Conservation (phyloP, 2,329 filamentous ascomycete species). For the Claviceps sp. region DNA sequence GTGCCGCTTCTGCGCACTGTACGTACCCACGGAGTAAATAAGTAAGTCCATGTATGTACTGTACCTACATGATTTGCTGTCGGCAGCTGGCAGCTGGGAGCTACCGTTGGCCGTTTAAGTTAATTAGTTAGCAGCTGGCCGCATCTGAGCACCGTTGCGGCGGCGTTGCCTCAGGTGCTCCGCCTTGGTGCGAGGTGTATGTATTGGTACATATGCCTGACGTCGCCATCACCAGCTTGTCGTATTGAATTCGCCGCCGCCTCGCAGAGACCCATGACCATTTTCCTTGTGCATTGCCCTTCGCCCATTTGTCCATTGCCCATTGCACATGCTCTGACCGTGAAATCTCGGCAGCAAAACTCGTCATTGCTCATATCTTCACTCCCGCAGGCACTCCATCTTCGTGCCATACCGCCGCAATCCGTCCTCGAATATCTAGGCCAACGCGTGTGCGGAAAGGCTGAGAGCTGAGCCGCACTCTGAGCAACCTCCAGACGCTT, state of each 20-base stretch:
- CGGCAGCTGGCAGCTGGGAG: too few relatives aligned
- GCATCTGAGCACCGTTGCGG: too few relatives aligned
- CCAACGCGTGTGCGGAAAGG: constrained; percentile 2
- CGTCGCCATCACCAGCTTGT: constrained; percentile 3
- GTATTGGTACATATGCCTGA: too few relatives aligned
- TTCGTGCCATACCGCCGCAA: constrained; percentile 3
- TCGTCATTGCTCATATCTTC: background rate
- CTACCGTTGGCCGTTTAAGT: too few relatives aligned
- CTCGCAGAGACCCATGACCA: background rate
- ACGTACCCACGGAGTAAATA: too few relatives aligned
- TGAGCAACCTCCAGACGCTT: background rate
- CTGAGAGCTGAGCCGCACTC: constrained; percentile 2
- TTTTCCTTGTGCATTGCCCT: background rate
- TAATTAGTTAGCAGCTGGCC: too few relatives aligned
- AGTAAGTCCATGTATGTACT: too few relatives aligned
- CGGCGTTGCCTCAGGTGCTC: too few relatives aligned
- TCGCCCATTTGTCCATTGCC: background rate
- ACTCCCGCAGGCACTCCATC: constrained; percentile 2
- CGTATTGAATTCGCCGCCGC: constrained; percentile 1
- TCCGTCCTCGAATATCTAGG: background rate
- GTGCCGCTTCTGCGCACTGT: too few relatives aligned
- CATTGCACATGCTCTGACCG: background rate
- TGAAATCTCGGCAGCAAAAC: background rate
- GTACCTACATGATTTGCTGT: too few relatives aligned
- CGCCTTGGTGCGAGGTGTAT: too few relatives aligned